Base-by-base conservation (phyloP, 176 grass and related monocot species). In the Carex cristatella region DNA sequence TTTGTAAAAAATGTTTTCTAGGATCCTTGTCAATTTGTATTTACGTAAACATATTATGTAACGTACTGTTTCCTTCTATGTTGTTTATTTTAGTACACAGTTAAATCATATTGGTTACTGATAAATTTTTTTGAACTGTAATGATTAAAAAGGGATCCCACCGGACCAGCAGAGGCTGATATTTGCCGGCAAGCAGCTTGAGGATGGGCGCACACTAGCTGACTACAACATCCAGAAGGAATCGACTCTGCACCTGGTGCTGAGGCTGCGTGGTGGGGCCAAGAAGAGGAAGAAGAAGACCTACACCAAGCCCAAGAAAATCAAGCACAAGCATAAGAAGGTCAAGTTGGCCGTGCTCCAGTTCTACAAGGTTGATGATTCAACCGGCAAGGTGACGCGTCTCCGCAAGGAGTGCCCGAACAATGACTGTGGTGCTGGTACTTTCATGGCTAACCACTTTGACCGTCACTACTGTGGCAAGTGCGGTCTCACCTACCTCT, bases 381-480 rank as follows among this genome's bases (percentile, higher is more conserved):
- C 61, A 4, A 82, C 68, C 7, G 86, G 86, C 48, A 88, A 88
- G 81, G 86, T 88, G 42, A 79, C 86, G 0, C 67, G 86, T 40
- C 81, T 88, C 2, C 54, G 86, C 55, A 88, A 88, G 81, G 86
- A 88, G 57, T 88, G 86, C 70, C 86, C 81, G 3, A 88, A 88
- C 59, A 44, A 54, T 1, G 86, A 88, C 23, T 88, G 86, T 54
- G 86, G 86, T 15, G 86, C 86, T 1, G 86, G 86, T 0, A 88
- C 86, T 31, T 88, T 88, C 69, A 88, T 88, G 86, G 86, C 86
- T 28, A 88, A 84, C 80, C 81, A 88, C 60, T 88, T 88, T 42
- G 86, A 88, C 28, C 86, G 86, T 13, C 86, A 88, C 68, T 88
- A 88, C 40, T 88, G 86, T 3, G 81, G 86, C 18, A 88, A 88